Evolutionary conservation across 1,139 yeast genomes (phyloP).

Genomic region (Pneumocystis oryctolagi): DNA sequence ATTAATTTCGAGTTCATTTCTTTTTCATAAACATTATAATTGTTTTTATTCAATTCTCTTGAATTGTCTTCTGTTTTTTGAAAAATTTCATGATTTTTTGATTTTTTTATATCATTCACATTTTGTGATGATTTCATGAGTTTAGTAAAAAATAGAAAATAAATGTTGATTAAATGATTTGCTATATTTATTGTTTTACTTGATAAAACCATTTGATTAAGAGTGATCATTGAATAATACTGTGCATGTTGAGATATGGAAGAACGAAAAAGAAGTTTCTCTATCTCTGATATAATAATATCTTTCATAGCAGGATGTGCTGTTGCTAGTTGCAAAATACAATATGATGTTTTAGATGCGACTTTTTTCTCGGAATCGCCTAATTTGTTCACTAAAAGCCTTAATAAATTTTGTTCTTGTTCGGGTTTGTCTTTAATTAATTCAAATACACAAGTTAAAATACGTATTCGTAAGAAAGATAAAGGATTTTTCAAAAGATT

Average conservation of each 20-base stretch:
- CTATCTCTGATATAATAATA: slow-evolving; percentile 60
- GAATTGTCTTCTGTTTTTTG: slow-evolving; percentile 20
- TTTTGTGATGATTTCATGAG: slow-evolving; percentile 56
- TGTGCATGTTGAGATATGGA: slow-evolving; percentile 50
- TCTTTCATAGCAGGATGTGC: slow-evolving; percentile 93
- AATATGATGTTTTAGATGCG: slow-evolving; percentile 74
- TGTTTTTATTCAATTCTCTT: slow-evolving; percentile 28
- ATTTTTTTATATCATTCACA: slow-evolving; percentile 25
- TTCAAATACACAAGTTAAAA: slow-evolving; percentile 63
- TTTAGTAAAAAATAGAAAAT: slow-evolving; percentile 75
- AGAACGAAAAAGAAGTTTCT: slow-evolving; percentile 64
- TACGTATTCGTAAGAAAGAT: slow-evolving; percentile 68
- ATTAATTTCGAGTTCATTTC: slow-evolving; percentile 80
- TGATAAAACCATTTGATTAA: slow-evolving; percentile 83
- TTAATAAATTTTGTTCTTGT: slow-evolving; percentile 81
- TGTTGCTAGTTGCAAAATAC: slow-evolving; percentile 65
- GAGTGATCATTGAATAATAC: slow-evolving; percentile 72
- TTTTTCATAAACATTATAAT: slow-evolving; percentile 37
- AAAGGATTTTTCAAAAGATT: slow-evolving; percentile 79
- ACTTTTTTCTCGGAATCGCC: slow-evolving; percentile 90
- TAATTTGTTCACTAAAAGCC: slow-evolving; percentile 79
- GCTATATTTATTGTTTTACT: slow-evolving; percentile 65
- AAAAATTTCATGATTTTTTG: slow-evolving; percentile 7
- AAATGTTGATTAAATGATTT: slow-evolving; percentile 65
- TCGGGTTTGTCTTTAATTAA: slow-evolving; percentile 78